Evolutionary conservation across 2,329 filamentous ascomycete genomes (phyloP).

Genomic region (Fusarium sp.): DNA sequence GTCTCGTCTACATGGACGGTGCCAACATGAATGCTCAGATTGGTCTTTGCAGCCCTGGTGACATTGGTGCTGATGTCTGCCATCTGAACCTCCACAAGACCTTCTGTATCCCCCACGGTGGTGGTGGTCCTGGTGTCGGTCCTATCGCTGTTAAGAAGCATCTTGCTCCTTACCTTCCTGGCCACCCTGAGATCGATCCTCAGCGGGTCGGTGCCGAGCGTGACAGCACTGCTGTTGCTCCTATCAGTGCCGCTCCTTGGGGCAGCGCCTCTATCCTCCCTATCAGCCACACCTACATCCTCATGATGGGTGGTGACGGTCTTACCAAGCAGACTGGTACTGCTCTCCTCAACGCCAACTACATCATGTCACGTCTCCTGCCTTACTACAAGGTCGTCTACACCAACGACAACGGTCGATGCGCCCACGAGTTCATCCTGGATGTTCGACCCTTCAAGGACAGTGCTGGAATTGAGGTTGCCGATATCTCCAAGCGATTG

Average conservation of each 20-base stretch:
- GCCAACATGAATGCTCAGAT: conserved; percentile 99
- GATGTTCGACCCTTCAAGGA: conserved; percentile 90
- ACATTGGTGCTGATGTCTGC: conserved; percentile 97
- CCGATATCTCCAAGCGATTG: conserved; percentile 95
- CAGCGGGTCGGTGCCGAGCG: conserved; percentile 55
- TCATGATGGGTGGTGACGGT: conserved; percentile 84
- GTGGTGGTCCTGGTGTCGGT: conserved; percentile 92
- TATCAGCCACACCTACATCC: conserved; percentile 96
- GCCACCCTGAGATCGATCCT: conserved; percentile 49
- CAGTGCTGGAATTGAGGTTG: conserved; percentile 86
- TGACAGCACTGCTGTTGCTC: conserved; percentile 66
- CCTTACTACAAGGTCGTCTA: conserved; percentile 93
- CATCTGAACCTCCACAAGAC: conserved; percentile 99
- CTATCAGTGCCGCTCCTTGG: conserved; percentile 73
- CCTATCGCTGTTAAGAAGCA: conserved; percentile 93
- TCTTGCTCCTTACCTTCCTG: conserved; percentile 77
- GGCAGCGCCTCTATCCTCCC: conserved; percentile 93
- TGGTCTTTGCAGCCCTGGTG: conserved; percentile 91
- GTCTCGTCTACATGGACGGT: conserved; percentile 99
- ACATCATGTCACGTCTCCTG: conserved; percentile 90
- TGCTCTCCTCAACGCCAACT: conserved; percentile 95
- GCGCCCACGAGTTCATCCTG: conserved; percentile 97
- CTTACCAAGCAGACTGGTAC: conserved; percentile 92
- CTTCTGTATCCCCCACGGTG: conserved; percentile 97
- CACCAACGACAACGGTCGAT: conserved; percentile 89